These are phyloP conservation scores for Aspergillus versicolor DNA, from an alignment of 2,329 filamentous ascomycete genomes.

Conservation along the genomic window DNA sequence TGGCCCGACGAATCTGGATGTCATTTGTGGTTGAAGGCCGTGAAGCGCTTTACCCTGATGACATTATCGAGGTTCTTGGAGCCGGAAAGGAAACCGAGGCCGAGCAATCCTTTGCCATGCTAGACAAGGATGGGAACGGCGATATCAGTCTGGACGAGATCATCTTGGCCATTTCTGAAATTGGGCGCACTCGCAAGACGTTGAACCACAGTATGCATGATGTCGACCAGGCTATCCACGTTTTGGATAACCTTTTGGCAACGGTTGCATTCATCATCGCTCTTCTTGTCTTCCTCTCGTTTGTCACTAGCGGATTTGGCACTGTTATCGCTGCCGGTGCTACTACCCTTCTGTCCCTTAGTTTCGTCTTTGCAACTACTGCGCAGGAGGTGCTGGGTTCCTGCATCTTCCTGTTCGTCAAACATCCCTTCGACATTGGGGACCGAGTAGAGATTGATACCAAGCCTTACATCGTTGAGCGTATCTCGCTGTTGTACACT, in stretches of 20 bases:
- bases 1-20: constrained; percentile 96
- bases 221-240: constrained; percentile 88
- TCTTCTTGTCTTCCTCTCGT: constrained; percentile 84
- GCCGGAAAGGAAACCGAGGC: constrained; percentile 71
- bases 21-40: constrained; percentile 91
- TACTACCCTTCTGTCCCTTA: constrained; percentile 89
- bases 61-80: constrained; percentile 85
- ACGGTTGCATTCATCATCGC: constrained; percentile 77
- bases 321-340: constrained; percentile 86
- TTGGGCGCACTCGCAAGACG: constrained; percentile 81
- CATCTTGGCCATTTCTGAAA: constrained; percentile 80
- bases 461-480: constrained; percentile 77
- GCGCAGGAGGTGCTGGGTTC: constrained; percentile 95
- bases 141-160: constrained; percentile 96
- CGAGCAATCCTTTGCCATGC: constrained; percentile 75
- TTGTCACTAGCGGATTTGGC: constrained; percentile 82
- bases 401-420: constrained; percentile 98
- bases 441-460: constrained; percentile 80
- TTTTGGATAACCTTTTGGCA: constrained; percentile 82
- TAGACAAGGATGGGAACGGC: constrained; percentile 87
- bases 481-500: constrained; percentile 90
- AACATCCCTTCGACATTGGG: constrained; percentile 95
- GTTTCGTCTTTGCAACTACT: constrained; percentile 91
- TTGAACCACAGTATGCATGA: constrained; percentile 95
- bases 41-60: constrained; percentile 74